phyloP scores from a whole-genome alignment of 805 yeast species.

The Clavispora asparagi region DNA sequence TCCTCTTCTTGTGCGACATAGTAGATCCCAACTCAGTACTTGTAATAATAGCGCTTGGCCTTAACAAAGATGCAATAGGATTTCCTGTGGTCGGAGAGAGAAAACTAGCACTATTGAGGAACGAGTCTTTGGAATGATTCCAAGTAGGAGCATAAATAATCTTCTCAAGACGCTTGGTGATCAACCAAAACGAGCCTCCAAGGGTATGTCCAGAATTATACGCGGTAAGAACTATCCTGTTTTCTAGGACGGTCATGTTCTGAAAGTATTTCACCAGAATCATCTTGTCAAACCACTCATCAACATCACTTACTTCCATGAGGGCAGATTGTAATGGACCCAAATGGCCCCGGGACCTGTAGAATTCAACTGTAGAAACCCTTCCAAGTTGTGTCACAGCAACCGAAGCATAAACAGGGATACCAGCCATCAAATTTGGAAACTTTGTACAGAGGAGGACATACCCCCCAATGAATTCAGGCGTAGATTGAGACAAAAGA shows the following conservation, averaged over 20 bases:
- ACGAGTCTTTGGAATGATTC: conserved; percentile 90
- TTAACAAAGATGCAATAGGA: conserved; percentile 55
- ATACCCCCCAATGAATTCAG: conserved; percentile 76
- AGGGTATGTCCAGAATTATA: conserved; percentile 87
- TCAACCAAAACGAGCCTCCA: conserved; percentile 90
- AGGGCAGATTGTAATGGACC: conserved; percentile 62
- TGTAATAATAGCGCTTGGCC: conserved; percentile 83
- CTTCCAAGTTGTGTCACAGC: conserved; percentile 87
- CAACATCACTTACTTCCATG: conserved; percentile 69
- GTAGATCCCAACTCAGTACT: conserved; percentile 64
- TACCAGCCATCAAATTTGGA: conserved; percentile 49
- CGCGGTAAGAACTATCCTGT: conserved; percentile 67
- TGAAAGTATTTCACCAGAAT: conserved; percentile 74
- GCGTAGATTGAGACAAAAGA: conserved; percentile 81
- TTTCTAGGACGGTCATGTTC: conserved; percentile 57
- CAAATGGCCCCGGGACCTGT: conserved; percentile 63
- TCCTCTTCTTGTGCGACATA: conserved; percentile 55
- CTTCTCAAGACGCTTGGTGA: conserved; percentile 69
- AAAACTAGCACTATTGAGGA: conserved; percentile 66
- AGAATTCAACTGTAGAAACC: conserved; percentile 77
- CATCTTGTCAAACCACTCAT: conserved; percentile 70
- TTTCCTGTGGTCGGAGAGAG: conserved; percentile 49
- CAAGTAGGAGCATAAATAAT: conserved; percentile 87
- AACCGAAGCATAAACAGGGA: conserved; percentile 82
- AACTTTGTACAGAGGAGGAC: conserved; percentile 57